Evolutionary conservation across 129 eudicot species (phyloP), one percentile per base, ranked within the genome.

Genomic region (Apium graveolens): DNA sequence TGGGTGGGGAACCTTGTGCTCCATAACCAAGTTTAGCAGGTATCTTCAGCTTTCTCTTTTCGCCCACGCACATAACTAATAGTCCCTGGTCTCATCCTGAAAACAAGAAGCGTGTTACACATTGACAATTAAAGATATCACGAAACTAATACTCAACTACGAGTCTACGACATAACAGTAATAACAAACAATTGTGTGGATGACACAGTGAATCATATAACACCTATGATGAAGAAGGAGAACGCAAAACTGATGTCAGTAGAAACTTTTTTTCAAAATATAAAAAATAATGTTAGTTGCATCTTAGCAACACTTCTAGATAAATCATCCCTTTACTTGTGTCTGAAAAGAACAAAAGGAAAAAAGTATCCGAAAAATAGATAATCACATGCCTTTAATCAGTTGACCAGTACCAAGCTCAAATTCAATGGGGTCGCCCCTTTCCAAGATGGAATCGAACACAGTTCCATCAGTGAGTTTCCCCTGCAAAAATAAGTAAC

Each of bases 391-490:
- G n/a, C n/a, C n/a, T n/a, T n/a, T 39, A 62, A 66, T 96, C 78
- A 96, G 97, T 76, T 96, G 99, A 79, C 99, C 97, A 81, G 79
- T 73, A 43, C 97, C 99, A 84, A 92, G 97, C 84, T 87, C 91
- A 76, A 96, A 96, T 70, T 89, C 99, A 76, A 96, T 96, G 57
- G 97, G 99, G 83, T 96, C 99, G 79, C 96, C 96, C 82, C 99
- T 88, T 82, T 95, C 99, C 75, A 84, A 96, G 85, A 97, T 96
- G 84, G 99, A 96, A 81, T 96, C 97, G 37, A 96, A 96, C 13
- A 96, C 97, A 75, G 97, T 96, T 85, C 96, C 99, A 87, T 96
- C 99, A 38, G 97, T 96, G 46, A 96, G 99, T 83, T 87, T 85
- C 43, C 99, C 99, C 99, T 92, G 91, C 80, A 88, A 84, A 66